phyloP scores from a whole-genome alignment of 257 asterid species.

The Fraxinus cuspidata region DNA sequence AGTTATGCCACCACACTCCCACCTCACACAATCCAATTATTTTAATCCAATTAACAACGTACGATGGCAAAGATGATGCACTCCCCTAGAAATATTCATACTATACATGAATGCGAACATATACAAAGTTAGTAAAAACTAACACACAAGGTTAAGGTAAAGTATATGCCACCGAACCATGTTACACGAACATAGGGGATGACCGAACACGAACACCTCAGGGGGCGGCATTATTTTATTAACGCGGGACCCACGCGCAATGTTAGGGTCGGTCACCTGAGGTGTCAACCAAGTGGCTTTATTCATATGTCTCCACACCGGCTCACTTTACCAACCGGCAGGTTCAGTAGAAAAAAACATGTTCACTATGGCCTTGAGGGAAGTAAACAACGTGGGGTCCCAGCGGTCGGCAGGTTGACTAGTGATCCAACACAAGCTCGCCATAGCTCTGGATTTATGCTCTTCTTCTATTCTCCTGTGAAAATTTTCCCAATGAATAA shows the following conservation, averaged over 20 bases:
- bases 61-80: slow-evolving; percentile 34
- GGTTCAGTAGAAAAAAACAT: not conserved
- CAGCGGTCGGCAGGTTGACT: slow-evolving; percentile 53
- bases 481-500: no score
- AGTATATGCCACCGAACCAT: slow-evolving; percentile 33
- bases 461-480: slow-evolving; percentile 32
- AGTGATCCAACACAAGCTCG: slow-evolving; percentile 63
- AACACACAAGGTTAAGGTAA: slow-evolving; percentile 25
- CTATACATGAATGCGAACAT: slow-evolving; percentile 40
- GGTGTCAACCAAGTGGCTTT: no score
- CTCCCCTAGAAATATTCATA: not conserved
- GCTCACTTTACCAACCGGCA: slow-evolving; percentile 47
- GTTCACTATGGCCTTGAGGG: no score
- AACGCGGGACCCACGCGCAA: no score
- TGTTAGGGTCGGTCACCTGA: no score
- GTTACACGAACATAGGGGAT: no score
- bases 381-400: slow-evolving; percentile 32
- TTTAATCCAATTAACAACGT: slow-evolving; percentile 40
- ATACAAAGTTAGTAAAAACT: slow-evolving; percentile 30
- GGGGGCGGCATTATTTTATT: no score
- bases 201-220: no score
- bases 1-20: not conserved
- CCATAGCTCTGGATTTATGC: slow-evolving; percentile 53
- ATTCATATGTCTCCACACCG: no score
- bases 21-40: slow-evolving; percentile 27